A percentile compares a stretch with the other conserved stretches of the same genome.
Evolutionary conservation across 352 stramenopile species (phyloP).

Genomic region (Globisporangium ultimum): DNA sequence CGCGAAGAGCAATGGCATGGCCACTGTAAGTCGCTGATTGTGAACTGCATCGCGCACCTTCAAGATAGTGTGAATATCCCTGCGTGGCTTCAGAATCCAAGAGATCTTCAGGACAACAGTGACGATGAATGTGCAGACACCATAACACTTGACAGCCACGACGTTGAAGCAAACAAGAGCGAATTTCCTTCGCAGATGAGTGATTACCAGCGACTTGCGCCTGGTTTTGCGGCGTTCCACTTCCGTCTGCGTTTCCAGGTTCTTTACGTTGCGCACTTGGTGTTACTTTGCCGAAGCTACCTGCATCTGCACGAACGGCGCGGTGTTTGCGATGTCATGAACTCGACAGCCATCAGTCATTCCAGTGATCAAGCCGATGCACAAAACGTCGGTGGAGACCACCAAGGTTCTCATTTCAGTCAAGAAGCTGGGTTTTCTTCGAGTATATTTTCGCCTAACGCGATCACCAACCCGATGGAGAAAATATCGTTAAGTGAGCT

Average conservation of each 20-base stretch:
- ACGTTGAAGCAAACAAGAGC: not conserved
- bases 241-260: slow-evolving; percentile 24
- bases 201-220: slow-evolving; percentile 25
- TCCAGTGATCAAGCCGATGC: not conserved
- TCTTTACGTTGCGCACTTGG: slow-evolving; percentile 35
- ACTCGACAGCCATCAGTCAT: slow-evolving; percentile 14
- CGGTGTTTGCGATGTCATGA: slow-evolving; percentile 31
- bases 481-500: slow-evolving; percentile 32
- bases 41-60: slow-evolving; percentile 25
- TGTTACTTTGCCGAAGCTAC: slow-evolving; percentile 39
- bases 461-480: slow-evolving; percentile 23
- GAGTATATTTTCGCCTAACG: not conserved
- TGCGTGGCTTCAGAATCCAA: slow-evolving; percentile 27
- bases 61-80: slow-evolving; percentile 14
- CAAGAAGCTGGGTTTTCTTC: not conserved
- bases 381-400: not conserved
- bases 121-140: not conserved
- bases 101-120: not conserved
- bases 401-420: not conserved
- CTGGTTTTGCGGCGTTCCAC: slow-evolving; percentile 31
- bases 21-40: slow-evolving; percentile 40
- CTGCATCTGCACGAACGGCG: slow-evolving; percentile 39
- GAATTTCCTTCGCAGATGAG: not conserved
- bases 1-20: slow-evolving; percentile 41
- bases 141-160: not conserved